These are phyloP conservation scores for Polygonum aviculare DNA, from an alignment of 148 eudicot species.

Conservation along the genomic window DNA sequence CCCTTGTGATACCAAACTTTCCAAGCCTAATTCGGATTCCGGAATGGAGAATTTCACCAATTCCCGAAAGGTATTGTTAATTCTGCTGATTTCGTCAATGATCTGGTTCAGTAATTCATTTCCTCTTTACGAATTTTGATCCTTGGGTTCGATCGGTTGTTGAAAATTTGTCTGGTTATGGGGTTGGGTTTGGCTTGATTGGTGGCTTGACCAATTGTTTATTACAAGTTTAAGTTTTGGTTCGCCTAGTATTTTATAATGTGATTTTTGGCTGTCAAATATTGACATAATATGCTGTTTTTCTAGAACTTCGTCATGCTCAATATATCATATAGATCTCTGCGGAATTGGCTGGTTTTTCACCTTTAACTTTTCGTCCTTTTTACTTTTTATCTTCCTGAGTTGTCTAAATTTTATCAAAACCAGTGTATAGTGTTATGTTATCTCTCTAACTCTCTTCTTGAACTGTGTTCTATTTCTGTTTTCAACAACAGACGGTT, in stretches of 20 bases:
- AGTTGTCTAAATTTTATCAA: not conserved
- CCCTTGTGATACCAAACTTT: constrained; percentile 21
- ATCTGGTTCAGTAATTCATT: not conserved
- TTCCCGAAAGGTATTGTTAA: constrained; percentile 51
- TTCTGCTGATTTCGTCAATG: not conserved
- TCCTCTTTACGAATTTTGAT: not conserved
- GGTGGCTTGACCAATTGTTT: not conserved
- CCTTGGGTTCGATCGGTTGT: not conserved
- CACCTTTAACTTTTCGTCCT: too few species aligned
- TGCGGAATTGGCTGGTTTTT: not conserved
- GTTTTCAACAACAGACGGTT: not conserved
- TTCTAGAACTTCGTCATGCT: not conserved
- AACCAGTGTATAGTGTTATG: not conserved
- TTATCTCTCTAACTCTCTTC: not conserved
- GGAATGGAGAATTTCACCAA: constrained; percentile 34
- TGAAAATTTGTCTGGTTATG: not conserved
- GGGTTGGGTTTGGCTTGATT: not conserved
- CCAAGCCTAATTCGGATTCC: constrained; percentile 27
- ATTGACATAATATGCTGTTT: not conserved
- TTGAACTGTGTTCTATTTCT: not conserved
- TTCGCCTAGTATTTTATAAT: not conserved
- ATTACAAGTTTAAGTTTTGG: not conserved
- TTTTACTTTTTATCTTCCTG: too few species aligned
- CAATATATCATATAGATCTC: not conserved
- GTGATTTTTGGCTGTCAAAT: not conserved